phyloP scores from a whole-genome alignment of 2,329 filamentous ascomycete genomes.

The Teratosphaeriaceae sp. region DNA sequence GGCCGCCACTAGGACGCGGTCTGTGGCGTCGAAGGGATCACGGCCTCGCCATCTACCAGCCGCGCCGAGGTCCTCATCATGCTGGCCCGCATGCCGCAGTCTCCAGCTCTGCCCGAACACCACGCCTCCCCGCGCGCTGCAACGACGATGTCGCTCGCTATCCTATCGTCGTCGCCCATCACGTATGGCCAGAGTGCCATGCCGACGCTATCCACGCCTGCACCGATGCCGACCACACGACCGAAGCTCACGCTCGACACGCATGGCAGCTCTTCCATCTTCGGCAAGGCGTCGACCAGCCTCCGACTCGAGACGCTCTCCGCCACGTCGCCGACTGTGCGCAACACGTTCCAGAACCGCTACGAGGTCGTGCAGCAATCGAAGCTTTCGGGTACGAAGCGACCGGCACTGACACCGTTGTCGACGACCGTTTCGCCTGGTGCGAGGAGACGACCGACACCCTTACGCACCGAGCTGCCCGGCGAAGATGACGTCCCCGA shows the following conservation, averaged over 20 bases:
- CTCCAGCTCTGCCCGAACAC: constrained; percentile 20
- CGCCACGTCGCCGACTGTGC: constrained; percentile 52
- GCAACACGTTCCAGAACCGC: constrained; percentile 57
- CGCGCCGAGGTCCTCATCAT: constrained; percentile 14
- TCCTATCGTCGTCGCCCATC: constrained; percentile 28
- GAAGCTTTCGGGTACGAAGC: constrained; percentile 10
- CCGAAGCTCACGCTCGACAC: constrained; percentile 59
- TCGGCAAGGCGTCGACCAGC: constrained; percentile 48
- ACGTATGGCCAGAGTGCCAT: constrained; percentile 18
- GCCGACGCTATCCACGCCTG: constrained; percentile 13
- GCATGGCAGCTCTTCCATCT: constrained; percentile 32
- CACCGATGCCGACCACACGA: constrained; percentile 31
- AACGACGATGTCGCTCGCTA: constrained; percentile 41
- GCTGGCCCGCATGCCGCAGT: constrained; percentile 25
- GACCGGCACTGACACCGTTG: constrained; percentile 31
- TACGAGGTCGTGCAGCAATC: constrained; percentile 39
- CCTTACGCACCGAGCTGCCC: constrained; percentile 7
- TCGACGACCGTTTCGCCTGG: constrained; percentile 18
- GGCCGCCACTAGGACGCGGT: background rate
- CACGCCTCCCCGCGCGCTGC: constrained; percentile 17
- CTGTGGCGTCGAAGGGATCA: background rate
- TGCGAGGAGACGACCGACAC: constrained; percentile 16
- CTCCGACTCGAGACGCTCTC: constrained; percentile 48
- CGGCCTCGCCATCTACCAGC: background rate
- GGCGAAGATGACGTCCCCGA: constrained; percentile 12